Conservation (phyloP, 176 grass and related monocot genomes). For the Musa beccarii region DNA sequence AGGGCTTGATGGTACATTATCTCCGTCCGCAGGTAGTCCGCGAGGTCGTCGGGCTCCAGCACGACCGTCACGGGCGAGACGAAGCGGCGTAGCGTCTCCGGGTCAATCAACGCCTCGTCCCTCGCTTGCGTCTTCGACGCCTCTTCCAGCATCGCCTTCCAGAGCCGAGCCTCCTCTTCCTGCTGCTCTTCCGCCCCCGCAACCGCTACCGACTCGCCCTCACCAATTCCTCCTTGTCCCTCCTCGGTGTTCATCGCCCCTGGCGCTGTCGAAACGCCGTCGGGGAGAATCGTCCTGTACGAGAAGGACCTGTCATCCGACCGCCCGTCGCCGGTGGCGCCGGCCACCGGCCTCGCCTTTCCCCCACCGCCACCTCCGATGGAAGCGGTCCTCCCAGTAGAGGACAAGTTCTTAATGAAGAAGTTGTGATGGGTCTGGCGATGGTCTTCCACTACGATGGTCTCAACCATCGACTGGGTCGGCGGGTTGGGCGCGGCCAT, state of each 20-base stretch:
- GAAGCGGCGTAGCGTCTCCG: slow-evolving; percentile 42
- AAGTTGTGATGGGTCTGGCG: not conserved
- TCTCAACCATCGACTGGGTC: not conserved
- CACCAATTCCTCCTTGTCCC: not conserved
- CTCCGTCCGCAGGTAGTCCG: slow-evolving; percentile 38
- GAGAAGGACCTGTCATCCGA: not conserved
- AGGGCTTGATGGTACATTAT: slow-evolving; percentile 52
- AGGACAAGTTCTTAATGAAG: not conserved
- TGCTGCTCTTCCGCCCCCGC: not conserved
- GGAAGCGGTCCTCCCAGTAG: not conserved
- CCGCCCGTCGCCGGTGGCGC: slow-evolving; percentile 1
- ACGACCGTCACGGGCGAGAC: slow-evolving; percentile 52
- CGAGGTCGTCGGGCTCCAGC: slow-evolving; percentile 25
- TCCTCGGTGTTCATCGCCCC: not conserved
- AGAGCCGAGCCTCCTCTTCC: slow-evolving; percentile 42
- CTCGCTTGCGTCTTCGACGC: slow-evolving; percentile 48
- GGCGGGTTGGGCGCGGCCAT: slow-evolving; percentile 4
- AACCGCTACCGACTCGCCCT: not conserved
- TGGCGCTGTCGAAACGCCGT: not conserved
- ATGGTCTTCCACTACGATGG: not conserved
- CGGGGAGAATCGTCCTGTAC: not conserved
- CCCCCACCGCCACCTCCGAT: slow-evolving; percentile 8
- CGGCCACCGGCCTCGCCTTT: not conserved
- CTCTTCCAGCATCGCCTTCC: slow-evolving; percentile 56
- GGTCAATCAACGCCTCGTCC: slow-evolving; percentile 50